Base-by-base conservation (phyloP, 1,139 yeast genomes). In the Pichia sp. region DNA sequence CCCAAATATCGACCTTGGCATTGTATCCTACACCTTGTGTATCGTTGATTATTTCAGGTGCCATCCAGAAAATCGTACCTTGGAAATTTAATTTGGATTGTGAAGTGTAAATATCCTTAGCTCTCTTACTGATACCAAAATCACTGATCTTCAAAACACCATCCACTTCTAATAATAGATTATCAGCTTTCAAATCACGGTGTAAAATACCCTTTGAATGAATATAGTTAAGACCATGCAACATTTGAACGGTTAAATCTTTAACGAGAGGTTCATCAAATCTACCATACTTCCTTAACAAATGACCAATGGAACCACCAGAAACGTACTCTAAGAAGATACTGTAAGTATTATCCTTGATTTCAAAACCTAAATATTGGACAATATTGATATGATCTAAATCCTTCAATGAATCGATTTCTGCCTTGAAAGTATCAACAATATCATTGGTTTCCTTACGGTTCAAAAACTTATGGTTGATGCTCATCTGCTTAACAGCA, bases 51-150 rank as follows among this genome's bases (percentile, higher is more conserved):
- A 94, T 96, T 64, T 94, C 99, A 0, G 99, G 99, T 0, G 99
- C 99, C 99, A 94, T 94, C 99, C 99, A 94, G 64, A 91, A 94
- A 3, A 94, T 91, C 0, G 99, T 91, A 19, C 99, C 99, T 67
- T 94, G 96, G 67, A 72, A 70, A 14, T 98, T 91, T 96, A 91
- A 88, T 50, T 89, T 96, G 2, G 96, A 91, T 58, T 88, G 84
- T 61, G 93, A 91, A 22, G 87, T 83, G 65, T 93, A 93, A 36
- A 93, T 88, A 62, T 93, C 93, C 53, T 81, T 77, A 0, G 96
- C 86, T 58, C 84, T 79, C 62, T 90, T 91, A 41, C 98, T 90
- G 49, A 94, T 94, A 36, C 99, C 99, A 70, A 94, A 94, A 66
- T 94, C 99, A 10, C 96, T 86, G 44, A 94, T 94, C 67, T 94